These are phyloP conservation scores for Seiridium cupressi DNA, from an alignment of 2,329 filamentous ascomycete species.

Conservation along the genomic window DNA sequence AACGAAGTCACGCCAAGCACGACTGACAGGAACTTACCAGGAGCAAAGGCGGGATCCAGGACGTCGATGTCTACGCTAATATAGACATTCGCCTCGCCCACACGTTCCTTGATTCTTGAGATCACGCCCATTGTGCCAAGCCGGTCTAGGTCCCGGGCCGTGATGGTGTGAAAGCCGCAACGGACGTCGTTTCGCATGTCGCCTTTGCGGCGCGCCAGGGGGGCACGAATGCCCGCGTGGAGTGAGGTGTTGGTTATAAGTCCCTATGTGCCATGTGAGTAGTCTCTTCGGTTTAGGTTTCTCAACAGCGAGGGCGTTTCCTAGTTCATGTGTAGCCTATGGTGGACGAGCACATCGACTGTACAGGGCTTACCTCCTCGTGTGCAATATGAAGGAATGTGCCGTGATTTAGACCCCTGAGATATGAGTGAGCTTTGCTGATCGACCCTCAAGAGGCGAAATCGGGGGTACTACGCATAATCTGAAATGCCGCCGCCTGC, in stretches of 20 bases:
- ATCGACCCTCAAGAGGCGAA: background rate
- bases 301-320: too few species aligned
- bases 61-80: constrained; percentile 80
- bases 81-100: constrained; percentile 57
- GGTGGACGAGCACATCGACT: background rate
- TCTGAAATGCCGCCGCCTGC: constrained; percentile 55
- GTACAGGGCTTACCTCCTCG: constrained; percentile 42
- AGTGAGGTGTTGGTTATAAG: constrained; percentile 57
- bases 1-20: background rate
- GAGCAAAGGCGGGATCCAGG: constrained; percentile 66
- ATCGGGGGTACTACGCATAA: constrained; percentile 46
- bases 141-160: constrained; percentile 67
- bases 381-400: constrained; percentile 62
- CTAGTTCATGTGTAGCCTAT: too few species aligned
- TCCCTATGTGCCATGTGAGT: constrained; percentile 23
- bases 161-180: constrained; percentile 58
- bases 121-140: constrained; percentile 65
- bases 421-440: too few species aligned
- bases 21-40: constrained; percentile 38
- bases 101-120: constrained; percentile 56
- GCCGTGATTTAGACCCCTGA: constrained; percentile 56
- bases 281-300: background rate
- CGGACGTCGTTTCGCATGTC: constrained; percentile 56
- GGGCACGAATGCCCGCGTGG: constrained; percentile 61
- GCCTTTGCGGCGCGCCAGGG: constrained; percentile 43